Evolutionary conservation across 2,329 filamentous ascomycete species (phyloP).

Genomic region (Microsporum ferrugineum): DNA sequence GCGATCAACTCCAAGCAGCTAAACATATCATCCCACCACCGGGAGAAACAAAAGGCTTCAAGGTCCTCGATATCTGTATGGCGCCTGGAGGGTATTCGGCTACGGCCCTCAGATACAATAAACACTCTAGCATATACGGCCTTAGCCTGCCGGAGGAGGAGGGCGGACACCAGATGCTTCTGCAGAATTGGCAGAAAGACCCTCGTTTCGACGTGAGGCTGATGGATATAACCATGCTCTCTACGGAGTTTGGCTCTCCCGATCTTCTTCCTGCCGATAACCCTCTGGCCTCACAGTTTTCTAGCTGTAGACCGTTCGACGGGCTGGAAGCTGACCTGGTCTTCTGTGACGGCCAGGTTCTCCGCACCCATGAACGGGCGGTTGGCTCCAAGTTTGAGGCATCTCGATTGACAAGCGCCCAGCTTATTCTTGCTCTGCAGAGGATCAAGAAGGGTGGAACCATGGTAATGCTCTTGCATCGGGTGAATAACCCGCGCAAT

Average conservation of each 20-base stretch:
- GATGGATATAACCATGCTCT: slow-evolving; percentile 43
- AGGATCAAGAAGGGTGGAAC: slow-evolving; percentile 36
- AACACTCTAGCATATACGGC: slow-evolving; percentile 24
- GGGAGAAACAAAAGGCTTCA: background rate
- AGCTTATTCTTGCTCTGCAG: slow-evolving; percentile 39
- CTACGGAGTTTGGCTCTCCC: slow-evolving; percentile 3
- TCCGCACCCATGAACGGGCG: slow-evolving; percentile 29
- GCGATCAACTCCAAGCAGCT: slow-evolving; percentile 16
- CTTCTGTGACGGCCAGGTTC: slow-evolving; percentile 40
- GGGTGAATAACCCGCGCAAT: slow-evolving; percentile 33
- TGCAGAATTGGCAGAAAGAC: slow-evolving; percentile 16
- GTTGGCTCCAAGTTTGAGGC: slow-evolving; percentile 29
- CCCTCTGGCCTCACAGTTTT: slow-evolving; percentile 17
- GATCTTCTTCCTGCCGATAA: slow-evolving; percentile 14
- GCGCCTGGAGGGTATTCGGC: slow-evolving; percentile 45
- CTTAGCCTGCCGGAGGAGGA: slow-evolving; percentile 33
- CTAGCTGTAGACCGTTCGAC: slow-evolving; percentile 19
- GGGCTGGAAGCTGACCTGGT: slow-evolving; percentile 33
- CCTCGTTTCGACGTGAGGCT: slow-evolving; percentile 16
- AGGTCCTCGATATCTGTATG: slow-evolving; percentile 45
- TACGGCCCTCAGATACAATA: slow-evolving; percentile 29
- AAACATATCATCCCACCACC: slow-evolving; percentile 12
- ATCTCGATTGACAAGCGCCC: slow-evolving; percentile 26
- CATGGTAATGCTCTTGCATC: slow-evolving; percentile 43
- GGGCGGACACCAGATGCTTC: slow-evolving; percentile 34